Base-by-base conservation (phyloP, 1,284 basidiomycete genomes). In the Cryptococcus sp. region DNA sequence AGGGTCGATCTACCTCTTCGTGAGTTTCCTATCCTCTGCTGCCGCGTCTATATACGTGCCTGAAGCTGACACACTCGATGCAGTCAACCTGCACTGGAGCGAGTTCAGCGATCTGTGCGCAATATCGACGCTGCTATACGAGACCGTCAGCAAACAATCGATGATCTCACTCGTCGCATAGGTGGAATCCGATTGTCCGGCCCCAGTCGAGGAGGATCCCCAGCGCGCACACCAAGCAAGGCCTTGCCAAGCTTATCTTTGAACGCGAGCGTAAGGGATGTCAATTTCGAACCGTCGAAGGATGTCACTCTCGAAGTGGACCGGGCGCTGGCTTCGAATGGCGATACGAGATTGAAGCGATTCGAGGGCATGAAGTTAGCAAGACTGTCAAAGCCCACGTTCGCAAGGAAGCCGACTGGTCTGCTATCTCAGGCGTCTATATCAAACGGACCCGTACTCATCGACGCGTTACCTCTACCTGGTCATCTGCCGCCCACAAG, bases 71-170 rank as follows among this genome's bases (percentile, higher is more conserved):
- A 2, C 23, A 17, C 20, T 15, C 11, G 3, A 73, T 54, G 59
- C 69, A 54, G 68, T 66, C 25, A 76, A 5, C 80, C 81, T 0
- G 75, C 80, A 7, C 75, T 83, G 7, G 82, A 83, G 58, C 72
- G 79, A 3, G 76, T 83, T 19, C 74, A 80, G 42, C 76, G 81
- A 5, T 75, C 81, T 0, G 78, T 81, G 23, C 77, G 80, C 22
- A 81, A 82, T 64, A 78, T 83, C 47, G 81, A 79, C 7, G 66
- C 70, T 10, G 77, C 77, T 15, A 78, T 81, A 0, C 67, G 71
- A 8, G 76, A 79, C 13, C 73, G 76, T 52, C 72, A 73, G 15
- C 57, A 72, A 49, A 77, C 79, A 47, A 72, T 82, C 38, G 80
- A 82, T 65, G 80, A 80, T 30, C 71, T 82, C 8, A 61, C 80